phyloP scores from a whole-genome alignment of 2,329 filamentous ascomycete species.

The Lecanosticta acicola region DNA sequence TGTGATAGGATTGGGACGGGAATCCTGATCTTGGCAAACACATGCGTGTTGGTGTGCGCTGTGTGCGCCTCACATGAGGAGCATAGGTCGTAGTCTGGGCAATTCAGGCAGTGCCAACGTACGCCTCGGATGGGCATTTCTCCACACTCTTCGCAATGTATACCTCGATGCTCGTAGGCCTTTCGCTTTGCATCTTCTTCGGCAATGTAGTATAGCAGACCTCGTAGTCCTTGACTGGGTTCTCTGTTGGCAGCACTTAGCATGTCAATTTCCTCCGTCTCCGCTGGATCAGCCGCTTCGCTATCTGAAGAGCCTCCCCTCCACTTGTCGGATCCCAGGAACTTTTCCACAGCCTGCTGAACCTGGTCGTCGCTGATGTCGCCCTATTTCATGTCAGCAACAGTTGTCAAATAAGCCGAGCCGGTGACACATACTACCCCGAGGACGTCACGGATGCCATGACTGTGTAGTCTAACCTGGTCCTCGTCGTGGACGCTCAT shows the following conservation, averaged over 20 bases:
- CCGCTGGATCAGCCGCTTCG: slow-evolving; percentile 15
- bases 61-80: slow-evolving; percentile 70
- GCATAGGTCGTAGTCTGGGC: slow-evolving; percentile 91
- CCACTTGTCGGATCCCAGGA: slow-evolving; percentile 12
- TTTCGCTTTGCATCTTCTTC: slow-evolving; percentile 86
- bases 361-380: slow-evolving; percentile 5
- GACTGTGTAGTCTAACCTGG: neutral
- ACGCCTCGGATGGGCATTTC: slow-evolving; percentile 85
- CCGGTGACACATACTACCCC: neutral
- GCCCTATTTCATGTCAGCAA: neutral
- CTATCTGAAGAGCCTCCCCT: slow-evolving; percentile 9
- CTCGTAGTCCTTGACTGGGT: slow-evolving; percentile 30
- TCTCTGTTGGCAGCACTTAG: slow-evolving; percentile 14
- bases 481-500: slow-evolving; percentile 1
- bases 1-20: slow-evolving; percentile 77
- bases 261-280: slow-evolving; percentile 24
- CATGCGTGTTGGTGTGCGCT: slow-evolving; percentile 77
- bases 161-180: slow-evolving; percentile 86
- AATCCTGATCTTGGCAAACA: slow-evolving; percentile 93
- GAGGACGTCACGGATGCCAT: neutral
- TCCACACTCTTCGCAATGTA: slow-evolving; percentile 84
- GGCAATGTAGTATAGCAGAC: slow-evolving; percentile 80
- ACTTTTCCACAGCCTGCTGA: slow-evolving; percentile 13
- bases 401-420: no score
- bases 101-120: slow-evolving; percentile 91